phyloP scores from a whole-genome alignment of 345 rosid species.

The Syzygium aqueum region DNA sequence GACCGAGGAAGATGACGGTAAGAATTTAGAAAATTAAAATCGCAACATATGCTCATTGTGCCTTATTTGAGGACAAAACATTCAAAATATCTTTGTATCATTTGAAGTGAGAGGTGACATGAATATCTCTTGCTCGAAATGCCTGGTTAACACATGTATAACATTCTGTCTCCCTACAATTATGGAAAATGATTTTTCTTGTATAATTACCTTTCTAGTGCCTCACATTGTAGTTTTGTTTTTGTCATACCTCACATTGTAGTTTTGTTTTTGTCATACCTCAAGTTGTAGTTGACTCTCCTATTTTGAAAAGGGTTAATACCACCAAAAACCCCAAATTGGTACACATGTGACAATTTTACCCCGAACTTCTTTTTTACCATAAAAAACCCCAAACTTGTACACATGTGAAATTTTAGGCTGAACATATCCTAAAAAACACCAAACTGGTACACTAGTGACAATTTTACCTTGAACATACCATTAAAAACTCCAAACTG shows the following conservation, averaged over 20 bases:
- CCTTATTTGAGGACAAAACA: background rate
- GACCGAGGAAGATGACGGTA: conserved; percentile 79
- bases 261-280: background rate
- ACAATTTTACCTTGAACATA: no score
- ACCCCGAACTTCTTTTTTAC: no score
- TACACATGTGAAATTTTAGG: no score
- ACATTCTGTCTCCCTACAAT: background rate
- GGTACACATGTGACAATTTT: no score
- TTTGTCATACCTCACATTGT: no score
- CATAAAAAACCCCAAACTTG: no score
- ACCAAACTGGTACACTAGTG: no score
- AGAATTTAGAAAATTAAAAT: background rate
- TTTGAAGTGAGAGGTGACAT: background rate
- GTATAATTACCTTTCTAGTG: background rate
- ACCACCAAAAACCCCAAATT: no score
- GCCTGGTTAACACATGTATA: background rate
- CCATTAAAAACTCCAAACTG: no score
- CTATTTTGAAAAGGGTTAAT: background rate
- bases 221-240: background rate
- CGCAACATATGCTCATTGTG: background rate
- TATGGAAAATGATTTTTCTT: background rate
- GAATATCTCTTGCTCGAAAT: background rate
- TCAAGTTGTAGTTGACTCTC: no score
- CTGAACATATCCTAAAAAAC: no score
- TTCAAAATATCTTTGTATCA: background rate